These are phyloP conservation scores for Tulasnella sp. DNA, from an alignment of 768 basidiomycete genomes.

Conservation along the genomic window DNA sequence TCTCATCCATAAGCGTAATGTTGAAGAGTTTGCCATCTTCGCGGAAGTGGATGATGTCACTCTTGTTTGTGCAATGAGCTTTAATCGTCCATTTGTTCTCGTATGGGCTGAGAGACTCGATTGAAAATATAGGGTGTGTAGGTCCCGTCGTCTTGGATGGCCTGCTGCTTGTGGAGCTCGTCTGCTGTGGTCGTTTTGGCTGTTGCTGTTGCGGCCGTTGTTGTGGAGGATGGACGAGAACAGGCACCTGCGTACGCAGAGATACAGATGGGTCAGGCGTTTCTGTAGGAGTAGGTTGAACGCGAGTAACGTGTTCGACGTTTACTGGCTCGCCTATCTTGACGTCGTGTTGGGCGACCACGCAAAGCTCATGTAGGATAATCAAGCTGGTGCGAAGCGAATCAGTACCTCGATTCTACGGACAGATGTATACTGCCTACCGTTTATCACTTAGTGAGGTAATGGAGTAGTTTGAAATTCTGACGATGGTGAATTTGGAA, in stretches of 20 bases:
- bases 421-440: conserved; percentile 34
- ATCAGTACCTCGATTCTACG: neutral
- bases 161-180: neutral
- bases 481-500: conserved; percentile 53
- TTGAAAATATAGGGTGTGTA: conserved; percentile 47
- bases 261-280: conserved; percentile 25
- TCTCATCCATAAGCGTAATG: conserved; percentile 88
- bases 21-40: conserved; percentile 96
- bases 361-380: conserved; percentile 59
- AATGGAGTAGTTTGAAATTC: conserved; percentile 64
- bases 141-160: neutral
- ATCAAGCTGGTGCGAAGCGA: conserved; percentile 46
- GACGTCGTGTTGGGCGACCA: conserved; percentile 41
- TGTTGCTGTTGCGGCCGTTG: too few species aligned
- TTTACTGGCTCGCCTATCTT: conserved; percentile 65
- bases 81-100: conserved; percentile 99
- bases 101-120: conserved; percentile 90
- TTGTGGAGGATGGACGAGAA: conserved; percentile 19
- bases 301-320: conserved; percentile 27
- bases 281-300: conserved; percentile 23
- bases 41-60: conserved; percentile 77
- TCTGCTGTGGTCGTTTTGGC: too few species aligned
- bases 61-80: conserved; percentile 81
- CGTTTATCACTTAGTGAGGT: conserved; percentile 76
- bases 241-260: conserved; percentile 23